Base-by-base conservation (phyloP, 768 basidiomycete genomes). In the Russula griseocarnosa region DNA sequence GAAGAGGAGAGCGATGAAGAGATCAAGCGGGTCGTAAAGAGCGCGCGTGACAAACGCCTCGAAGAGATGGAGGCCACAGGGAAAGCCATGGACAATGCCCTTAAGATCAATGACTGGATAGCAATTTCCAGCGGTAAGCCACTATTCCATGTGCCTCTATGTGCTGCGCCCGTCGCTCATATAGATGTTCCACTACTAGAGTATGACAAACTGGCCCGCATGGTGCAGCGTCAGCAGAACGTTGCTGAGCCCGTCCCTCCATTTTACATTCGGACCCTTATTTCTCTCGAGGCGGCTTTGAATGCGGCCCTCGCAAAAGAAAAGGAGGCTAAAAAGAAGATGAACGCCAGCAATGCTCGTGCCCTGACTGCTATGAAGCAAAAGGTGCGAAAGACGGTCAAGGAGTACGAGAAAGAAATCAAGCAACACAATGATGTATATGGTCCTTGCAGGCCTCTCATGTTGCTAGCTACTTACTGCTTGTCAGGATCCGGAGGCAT, bases 321-420 rank as follows among this genome's bases (percentile, higher is more conserved):
- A 75, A 96, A 95, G 75, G 87, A 89, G 64, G 86, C 92, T 11
- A 90, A 91, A 78, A 97, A 98, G 78, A 98, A 97, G 78, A 92
- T 95, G 88, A 96, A 94, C 69, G 90, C 93, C 2, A 88, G 83
- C 66, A 95, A 95, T 70, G 91, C 94, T 46, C 94, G 92, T 71
- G 93, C 94, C 2, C 82, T 98, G 68, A 98, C 93, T 58, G 90
- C 90, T n/a, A 90, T 98, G 87, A 98, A 95, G 77, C 96, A 98
- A 77, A 97, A 95, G 75, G 82, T 98, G 60, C 95, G 90, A 79
- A 98, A 95, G 78, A 82, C 88, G 11, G 70, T 81, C 60, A 96
- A 94, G 75, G 97, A 98, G 74, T 83, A 92, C 72, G 97, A 98
- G 76, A 75, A 74, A 13, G 88, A 92, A 68, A 75, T 95, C 47